A percentile compares a stretch with the other conserved stretches of the same genome.
These are phyloP conservation scores for Xenosphaeropsis pyriputrescens DNA, from an alignment of 2,329 filamentous ascomycete genomes.

Conservation along the genomic window DNA sequence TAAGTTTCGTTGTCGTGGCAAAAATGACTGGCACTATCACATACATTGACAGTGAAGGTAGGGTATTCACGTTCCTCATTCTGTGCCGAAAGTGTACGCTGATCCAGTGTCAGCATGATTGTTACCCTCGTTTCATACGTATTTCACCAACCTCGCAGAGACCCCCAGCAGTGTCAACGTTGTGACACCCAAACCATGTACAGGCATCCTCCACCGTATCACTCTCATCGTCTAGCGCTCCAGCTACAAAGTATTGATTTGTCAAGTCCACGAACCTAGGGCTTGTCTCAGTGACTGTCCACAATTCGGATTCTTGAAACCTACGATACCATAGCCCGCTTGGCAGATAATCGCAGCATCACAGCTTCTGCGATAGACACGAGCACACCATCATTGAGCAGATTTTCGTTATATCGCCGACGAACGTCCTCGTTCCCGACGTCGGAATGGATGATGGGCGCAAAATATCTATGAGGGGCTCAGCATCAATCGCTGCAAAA, in stretches of 20 bases:
- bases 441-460: too few relatives aligned
- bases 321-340: conserved; percentile 15
- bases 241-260: conserved; percentile 14
- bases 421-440: too few relatives aligned
- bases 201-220: too few relatives aligned
- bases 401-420: conserved; percentile 9
- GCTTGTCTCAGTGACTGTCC: not conserved
- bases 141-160: conserved; percentile 12
- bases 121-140: too few relatives aligned
- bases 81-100: conserved; percentile 10
- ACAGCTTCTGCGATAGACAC: conserved; percentile 2
- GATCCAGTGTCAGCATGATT: not conserved
- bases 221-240: conserved; percentile 5
- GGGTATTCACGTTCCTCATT: conserved; percentile 6
- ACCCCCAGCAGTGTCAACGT: conserved; percentile 11
- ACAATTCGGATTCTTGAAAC: not conserved
- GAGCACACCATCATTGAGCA: conserved; percentile 13
- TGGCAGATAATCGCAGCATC: conserved; percentile 9
- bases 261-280: conserved; percentile 10
- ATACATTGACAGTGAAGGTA: conserved; percentile 8
- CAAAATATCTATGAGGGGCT: too few relatives aligned
- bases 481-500: too few relatives aligned
- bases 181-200: conserved; percentile 13
- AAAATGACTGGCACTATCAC: conserved; percentile 5
- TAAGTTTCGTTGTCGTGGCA: conserved; percentile 14